Conservation (phyloP, 1,284 basidiomycete genomes). For the Tranzscheliella williamsii region DNA sequence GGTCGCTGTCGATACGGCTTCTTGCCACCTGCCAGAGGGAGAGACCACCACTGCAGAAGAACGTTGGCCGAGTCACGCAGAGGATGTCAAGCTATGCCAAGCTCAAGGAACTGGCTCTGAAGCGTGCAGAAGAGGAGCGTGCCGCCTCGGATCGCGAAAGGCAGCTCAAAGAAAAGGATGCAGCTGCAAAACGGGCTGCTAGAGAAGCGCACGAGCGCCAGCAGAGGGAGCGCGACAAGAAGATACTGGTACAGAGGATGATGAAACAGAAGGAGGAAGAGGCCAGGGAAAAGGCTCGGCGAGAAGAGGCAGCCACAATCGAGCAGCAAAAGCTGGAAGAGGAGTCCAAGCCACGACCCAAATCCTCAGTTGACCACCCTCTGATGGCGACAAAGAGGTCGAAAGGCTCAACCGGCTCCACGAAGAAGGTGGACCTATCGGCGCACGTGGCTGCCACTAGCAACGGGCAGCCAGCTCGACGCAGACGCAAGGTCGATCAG, state of each 20-base stretch:
- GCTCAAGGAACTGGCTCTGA: constrained; percentile 33
- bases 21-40: too few species aligned
- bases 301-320: constrained; percentile 10
- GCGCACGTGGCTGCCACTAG: constrained; percentile 5
- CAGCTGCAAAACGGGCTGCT: constrained; percentile 26
- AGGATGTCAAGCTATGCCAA: constrained; percentile 36
- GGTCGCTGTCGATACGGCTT: too few species aligned
- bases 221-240: constrained; percentile 31
- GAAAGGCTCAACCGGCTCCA: constrained; percentile 4
- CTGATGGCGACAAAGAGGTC: neutral
- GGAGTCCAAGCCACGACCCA: neutral
- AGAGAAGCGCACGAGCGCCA: constrained; percentile 23
- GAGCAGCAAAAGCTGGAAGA: constrained; percentile 3
- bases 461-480: constrained; percentile 1
- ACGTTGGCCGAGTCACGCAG: too few species aligned
- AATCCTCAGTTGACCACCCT: neutral
- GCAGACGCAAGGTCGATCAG: constrained; percentile 27
- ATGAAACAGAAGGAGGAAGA: constrained; percentile 30
- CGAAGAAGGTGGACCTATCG: constrained; percentile 27
- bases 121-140: constrained; percentile 26
- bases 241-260: constrained; percentile 30
- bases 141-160: constrained; percentile 18
- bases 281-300: constrained; percentile 20
- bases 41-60: too few species aligned
- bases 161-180: constrained; percentile 21